A percentile compares a stretch with the other conserved stretches of the same genome.
These are phyloP conservation scores for Penicillium sp. DNA, from an alignment of 2,329 filamentous ascomycete genomes.

Conservation along the genomic window DNA sequence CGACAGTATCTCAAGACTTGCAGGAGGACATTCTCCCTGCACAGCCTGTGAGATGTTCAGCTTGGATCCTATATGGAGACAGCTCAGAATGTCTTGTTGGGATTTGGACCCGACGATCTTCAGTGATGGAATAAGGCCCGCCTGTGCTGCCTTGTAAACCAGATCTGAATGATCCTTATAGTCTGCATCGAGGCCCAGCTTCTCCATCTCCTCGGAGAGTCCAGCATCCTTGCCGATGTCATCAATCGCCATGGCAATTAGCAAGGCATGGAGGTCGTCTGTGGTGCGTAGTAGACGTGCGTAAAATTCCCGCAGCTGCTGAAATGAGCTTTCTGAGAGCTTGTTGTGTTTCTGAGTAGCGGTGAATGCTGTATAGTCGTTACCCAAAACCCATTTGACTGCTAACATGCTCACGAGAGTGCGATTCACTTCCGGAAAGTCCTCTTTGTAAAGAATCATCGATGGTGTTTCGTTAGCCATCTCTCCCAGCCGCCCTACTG, in stretches of 20 bases:
- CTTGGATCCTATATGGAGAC: conserved; percentile 37
- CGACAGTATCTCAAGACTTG: conserved; percentile 29
- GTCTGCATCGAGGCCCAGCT: neutral
- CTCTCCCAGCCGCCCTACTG: neutral
- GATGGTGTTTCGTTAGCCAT: neutral
- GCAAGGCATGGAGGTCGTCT: conserved; percentile 31
- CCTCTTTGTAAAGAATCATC: conserved; percentile 6
- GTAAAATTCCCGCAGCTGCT: conserved; percentile 15
- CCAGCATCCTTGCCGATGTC: conserved; percentile 41
- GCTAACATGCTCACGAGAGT: conserved; percentile 40
- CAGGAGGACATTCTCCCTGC: conserved; percentile 40
- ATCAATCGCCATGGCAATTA: conserved; percentile 39
- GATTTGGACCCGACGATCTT: neutral
- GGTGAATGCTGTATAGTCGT: conserved; percentile 28
- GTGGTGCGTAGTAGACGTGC: conserved; percentile 12
- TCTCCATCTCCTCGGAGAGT: conserved; percentile 28
- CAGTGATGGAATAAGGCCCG: neutral
- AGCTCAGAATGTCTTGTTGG: conserved; percentile 30
- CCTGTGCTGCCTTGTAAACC: neutral
- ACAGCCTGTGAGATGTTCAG: conserved; percentile 43
- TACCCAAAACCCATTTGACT: conserved; percentile 39
- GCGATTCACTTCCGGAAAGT: conserved; percentile 43
- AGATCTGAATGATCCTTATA: neutral
- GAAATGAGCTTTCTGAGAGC: neutral
- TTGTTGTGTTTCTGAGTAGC: neutral